phyloP scores from a whole-genome alignment of 1,139 yeast genomes.

The Eremothecium gossypii region DNA sequence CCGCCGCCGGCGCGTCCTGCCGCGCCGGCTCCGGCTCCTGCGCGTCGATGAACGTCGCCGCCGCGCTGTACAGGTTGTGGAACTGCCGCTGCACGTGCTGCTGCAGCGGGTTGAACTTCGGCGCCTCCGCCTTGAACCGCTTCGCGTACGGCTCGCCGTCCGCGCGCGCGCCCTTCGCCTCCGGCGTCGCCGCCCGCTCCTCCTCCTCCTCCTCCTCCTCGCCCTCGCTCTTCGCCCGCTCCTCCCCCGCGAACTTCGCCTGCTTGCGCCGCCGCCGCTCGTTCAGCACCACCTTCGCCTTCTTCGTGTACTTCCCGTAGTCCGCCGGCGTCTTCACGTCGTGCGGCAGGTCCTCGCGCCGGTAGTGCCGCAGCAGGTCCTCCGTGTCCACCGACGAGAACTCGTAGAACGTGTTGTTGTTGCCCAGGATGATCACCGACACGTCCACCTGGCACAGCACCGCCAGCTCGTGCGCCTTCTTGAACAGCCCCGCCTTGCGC shows the following conservation, averaged over 20 bases:
- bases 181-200: conserved; percentile 4
- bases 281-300: conserved; percentile 23
- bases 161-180: not conserved
- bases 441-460: conserved; percentile 88
- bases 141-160: conserved; percentile 2
- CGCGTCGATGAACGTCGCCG: conserved; percentile 1
- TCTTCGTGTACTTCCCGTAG: conserved; percentile 35
- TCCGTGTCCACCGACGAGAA: conserved; percentile 65
- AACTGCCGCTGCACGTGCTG: conserved; percentile 21
- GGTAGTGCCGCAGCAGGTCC: conserved; percentile 50
- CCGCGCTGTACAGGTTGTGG: conserved; percentile 16
- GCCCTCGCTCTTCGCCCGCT: conserved; percentile 12
- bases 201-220: conserved; percentile 18
- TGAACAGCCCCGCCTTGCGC: conserved; percentile 89
- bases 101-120: conserved; percentile 18
- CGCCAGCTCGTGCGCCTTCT: conserved; percentile 91
- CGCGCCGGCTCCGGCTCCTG: conserved; percentile 1
- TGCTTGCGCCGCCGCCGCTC: conserved; percentile 19
- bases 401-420: conserved; percentile 67
- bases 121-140: conserved; percentile 8
- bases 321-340: conserved; percentile 55
- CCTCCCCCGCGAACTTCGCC: conserved; percentile 12
- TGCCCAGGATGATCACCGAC: conserved; percentile 84
- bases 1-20: not conserved
- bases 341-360: conserved; percentile 35